Conservation (phyloP, 768 basidiomycete species). For the Cubamyces sp. region DNA sequence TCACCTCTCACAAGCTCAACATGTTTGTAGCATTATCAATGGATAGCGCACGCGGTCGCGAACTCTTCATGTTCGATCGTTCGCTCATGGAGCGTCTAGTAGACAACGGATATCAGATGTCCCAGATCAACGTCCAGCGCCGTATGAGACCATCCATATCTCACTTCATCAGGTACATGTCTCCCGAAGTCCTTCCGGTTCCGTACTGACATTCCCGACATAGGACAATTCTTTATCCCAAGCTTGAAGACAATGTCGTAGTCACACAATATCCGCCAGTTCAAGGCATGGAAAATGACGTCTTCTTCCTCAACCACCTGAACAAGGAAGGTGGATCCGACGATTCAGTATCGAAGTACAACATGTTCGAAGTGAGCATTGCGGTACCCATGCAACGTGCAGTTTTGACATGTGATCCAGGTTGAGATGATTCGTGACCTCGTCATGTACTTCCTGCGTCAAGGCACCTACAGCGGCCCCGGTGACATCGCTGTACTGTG, state of each 20-base stretch:
- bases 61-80: conserved; percentile 60
- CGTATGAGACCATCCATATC: conserved; percentile 78
- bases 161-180: conserved; percentile 53
- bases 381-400: conserved; percentile 31
- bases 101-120: conserved; percentile 60
- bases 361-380: conserved; percentile 62
- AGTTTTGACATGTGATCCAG: conserved; percentile 27
- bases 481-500: conserved; percentile 60
- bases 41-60: conserved; percentile 59
- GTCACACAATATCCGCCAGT: conserved; percentile 58
- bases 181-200: too few relatives aligned
- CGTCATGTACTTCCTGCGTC: conserved; percentile 54
- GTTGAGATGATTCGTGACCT: conserved; percentile 54
- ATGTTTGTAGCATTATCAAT: conserved; percentile 59
- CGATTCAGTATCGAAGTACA: conserved; percentile 69
- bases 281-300: conserved; percentile 62
- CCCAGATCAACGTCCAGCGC: conserved; percentile 69
- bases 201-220: not conserved
- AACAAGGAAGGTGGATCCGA: conserved; percentile 66
- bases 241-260: conserved; percentile 57
- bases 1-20: not conserved
- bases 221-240: conserved; percentile 64
- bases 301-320: conserved; percentile 69
- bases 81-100: conserved; percentile 79
- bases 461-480: conserved; percentile 49